Evolutionary conservation across 768 basidiomycete genomes (phyloP).

Genomic region (Mrakia blollopis): DNA sequence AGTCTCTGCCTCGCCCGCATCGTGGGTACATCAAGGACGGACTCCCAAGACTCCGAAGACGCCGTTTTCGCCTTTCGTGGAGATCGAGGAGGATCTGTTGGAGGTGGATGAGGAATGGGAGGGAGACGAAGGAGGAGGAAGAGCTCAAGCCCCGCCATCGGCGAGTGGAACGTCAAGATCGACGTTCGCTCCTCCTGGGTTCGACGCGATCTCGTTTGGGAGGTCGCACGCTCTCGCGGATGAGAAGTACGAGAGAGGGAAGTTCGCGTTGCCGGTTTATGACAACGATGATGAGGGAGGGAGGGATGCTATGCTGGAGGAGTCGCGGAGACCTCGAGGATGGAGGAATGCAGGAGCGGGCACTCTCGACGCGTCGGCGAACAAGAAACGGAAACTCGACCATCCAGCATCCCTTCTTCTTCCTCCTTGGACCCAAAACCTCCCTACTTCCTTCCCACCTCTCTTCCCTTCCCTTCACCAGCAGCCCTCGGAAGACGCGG

Average conservation of each 20-base stretch:
- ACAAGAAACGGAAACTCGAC: neutral
- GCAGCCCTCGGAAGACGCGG: neutral
- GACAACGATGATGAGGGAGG: neutral
- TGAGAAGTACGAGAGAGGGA: conserved; percentile 69
- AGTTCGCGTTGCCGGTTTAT: conserved; percentile 58
- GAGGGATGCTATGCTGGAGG: neutral
- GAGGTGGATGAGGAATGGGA: conserved; percentile 18
- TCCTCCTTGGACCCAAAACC: neutral
- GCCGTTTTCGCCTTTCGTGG: conserved; percentile 28
- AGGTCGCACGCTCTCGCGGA: conserved; percentile 59
- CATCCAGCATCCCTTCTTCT: neutral
- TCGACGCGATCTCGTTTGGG: conserved; percentile 73
- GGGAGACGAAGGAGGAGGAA: neutral
- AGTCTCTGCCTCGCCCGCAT: conserved; percentile 16
- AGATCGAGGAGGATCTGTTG: conserved; percentile 27
- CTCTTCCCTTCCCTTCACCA: neutral
- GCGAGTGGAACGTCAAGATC: neutral
- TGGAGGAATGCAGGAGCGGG: neutral
- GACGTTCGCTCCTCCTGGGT: conserved; percentile 41
- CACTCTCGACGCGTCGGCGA: neutral
- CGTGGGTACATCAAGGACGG: neutral
- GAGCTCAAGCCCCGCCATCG: neutral
- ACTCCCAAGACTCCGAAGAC: conserved; percentile 25
- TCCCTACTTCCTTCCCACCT: neutral
- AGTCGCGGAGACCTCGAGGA: neutral